Conservation (phyloP, 208 protist genomes). For the Leishmania guyanensis region DNA sequence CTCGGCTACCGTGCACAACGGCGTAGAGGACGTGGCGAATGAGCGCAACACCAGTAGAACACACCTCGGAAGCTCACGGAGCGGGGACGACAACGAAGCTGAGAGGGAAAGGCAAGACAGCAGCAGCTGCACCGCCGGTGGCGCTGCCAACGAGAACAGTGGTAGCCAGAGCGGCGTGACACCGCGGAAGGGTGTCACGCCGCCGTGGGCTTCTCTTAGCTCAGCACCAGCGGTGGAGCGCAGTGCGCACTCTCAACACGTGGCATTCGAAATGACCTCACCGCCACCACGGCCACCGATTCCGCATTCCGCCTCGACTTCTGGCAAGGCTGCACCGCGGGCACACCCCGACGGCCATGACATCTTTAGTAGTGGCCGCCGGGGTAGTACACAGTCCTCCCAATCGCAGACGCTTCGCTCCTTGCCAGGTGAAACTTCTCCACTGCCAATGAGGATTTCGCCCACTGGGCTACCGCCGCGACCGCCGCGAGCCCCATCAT, state of each 20-base stretch:
- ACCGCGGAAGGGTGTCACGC: background rate
- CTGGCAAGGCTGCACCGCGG: background rate
- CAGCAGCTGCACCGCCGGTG: background rate
- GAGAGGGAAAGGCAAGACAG: background rate
- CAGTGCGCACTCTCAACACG: background rate
- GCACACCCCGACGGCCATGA: background rate
- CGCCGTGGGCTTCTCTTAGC: background rate
- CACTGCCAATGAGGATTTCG: background rate
- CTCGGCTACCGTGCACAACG: conserved; percentile 6
- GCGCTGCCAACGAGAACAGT: background rate
- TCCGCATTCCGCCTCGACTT: background rate
- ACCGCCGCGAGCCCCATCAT: background rate
- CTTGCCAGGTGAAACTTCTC: background rate
- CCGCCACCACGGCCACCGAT: conserved; percentile 5
- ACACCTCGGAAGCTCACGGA: background rate
- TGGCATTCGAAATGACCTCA: background rate
- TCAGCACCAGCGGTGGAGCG: background rate
- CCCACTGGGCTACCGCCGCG: background rate
- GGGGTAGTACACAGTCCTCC: background rate
- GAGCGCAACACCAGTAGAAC: background rate
- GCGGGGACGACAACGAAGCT: background rate
- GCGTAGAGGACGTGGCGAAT: conserved; percentile 3
- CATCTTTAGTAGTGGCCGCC: background rate
- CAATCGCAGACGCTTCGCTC: background rate
- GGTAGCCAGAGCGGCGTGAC: background rate